These are phyloP conservation scores for Mortierella sp. DNA, from an alignment of 371 early-diverging fungal species.

Conservation along the genomic window DNA sequence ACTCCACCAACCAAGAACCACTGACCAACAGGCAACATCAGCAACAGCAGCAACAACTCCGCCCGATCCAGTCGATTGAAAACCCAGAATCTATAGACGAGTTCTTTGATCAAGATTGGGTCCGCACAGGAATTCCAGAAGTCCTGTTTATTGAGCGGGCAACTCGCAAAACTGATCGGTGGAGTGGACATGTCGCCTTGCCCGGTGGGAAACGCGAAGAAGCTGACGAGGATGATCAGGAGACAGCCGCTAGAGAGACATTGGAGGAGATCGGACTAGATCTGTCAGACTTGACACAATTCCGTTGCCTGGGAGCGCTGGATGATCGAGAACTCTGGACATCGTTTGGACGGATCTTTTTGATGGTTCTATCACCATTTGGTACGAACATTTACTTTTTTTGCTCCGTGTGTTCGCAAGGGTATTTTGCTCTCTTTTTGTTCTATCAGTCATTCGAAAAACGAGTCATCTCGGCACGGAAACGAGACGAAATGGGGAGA, in stretches of 20 bases:
- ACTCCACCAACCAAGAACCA: slow-evolving; percentile 6
- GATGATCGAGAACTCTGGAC: slow-evolving; percentile 73
- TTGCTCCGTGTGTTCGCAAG: not conserved
- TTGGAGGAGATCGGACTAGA: slow-evolving; percentile 75
- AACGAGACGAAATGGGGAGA: not conserved
- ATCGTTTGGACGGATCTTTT: slow-evolving; percentile 59
- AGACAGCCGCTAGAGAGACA: slow-evolving; percentile 76
- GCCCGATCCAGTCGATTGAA: slow-evolving; percentile 42
- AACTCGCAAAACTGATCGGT: slow-evolving; percentile 71
- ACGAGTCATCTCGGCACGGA: slow-evolving; percentile 7
- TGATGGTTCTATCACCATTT: slow-evolving; percentile 73
- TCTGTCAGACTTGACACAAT: slow-evolving; percentile 60
- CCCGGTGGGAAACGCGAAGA: slow-evolving; percentile 79
- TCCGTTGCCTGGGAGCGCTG: slow-evolving; percentile 68
- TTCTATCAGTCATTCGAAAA: not conserved
- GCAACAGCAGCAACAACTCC: slow-evolving; percentile 18
- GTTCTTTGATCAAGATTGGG: slow-evolving; percentile 46
- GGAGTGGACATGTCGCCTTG: slow-evolving; percentile 84
- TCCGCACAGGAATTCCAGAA: slow-evolving; percentile 61
- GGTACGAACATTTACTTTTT: slow-evolving; percentile 48
- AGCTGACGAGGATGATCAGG: slow-evolving; percentile 69
- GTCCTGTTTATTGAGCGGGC: slow-evolving; percentile 76
- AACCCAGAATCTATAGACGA: slow-evolving; percentile 38
- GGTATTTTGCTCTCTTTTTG: no score
- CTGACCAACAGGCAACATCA: slow-evolving; percentile 7